Evolutionary conservation across 164 flowering plant species (phyloP).

Genomic region (Dillenia turbinata): DNA sequence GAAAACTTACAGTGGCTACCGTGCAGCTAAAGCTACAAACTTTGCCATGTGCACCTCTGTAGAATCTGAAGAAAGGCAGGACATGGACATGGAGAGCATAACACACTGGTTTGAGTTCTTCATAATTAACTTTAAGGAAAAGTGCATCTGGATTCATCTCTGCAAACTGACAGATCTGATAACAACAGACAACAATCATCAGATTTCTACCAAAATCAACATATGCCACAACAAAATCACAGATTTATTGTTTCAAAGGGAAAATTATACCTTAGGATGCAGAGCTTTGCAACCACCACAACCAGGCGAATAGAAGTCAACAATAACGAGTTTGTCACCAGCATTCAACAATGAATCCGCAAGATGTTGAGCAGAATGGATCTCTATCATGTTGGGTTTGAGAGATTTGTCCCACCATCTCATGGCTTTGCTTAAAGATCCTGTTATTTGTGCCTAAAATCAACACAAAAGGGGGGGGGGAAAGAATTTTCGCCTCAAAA

Average conservation of each 20-base stretch:
- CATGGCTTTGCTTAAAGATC: conserved; percentile 40
- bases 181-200: not conserved
- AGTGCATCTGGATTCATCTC: conserved; percentile 50
- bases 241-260: not conserved
- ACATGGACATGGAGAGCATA: conserved; percentile 58
- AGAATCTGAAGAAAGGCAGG: conserved; percentile 70
- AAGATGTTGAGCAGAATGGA: conserved; percentile 64
- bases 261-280: conserved; percentile 72
- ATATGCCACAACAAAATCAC: not conserved
- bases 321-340: conserved; percentile 66
- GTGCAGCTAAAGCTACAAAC: conserved; percentile 86
- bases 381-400: conserved; percentile 72
- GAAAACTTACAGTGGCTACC: conserved; percentile 55
- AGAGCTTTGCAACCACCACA: conserved; percentile 96
- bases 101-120: conserved; percentile 60
- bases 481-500: not conserved
- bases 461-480: not conserved
- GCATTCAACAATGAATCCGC: conserved; percentile 51
- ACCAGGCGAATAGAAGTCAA: conserved; percentile 89
- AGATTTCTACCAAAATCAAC: not conserved
- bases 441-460: conserved; percentile 51
- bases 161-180: conserved; percentile 71
- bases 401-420: conserved; percentile 90
- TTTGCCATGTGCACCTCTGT: conserved; percentile 60
- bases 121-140: conserved; percentile 63